Evolutionary conservation across 495 filamentous ascomycete species (phyloP).

Genomic region (Penicillium macrosclerotiorum): DNA sequence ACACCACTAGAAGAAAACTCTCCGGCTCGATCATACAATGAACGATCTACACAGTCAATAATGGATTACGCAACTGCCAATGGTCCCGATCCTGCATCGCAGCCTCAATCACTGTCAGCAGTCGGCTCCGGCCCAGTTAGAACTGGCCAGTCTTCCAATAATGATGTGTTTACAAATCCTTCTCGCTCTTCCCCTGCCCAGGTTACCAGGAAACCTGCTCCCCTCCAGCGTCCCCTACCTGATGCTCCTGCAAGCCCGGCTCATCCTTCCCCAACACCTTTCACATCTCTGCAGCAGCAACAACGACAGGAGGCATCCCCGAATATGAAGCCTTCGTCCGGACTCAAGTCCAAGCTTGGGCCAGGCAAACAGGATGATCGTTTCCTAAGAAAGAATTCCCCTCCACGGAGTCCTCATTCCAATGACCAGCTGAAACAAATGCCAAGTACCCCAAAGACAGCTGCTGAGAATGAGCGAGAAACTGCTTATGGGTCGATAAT

Average conservation of each 20-base stretch:
- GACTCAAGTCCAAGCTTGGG: conserved; percentile 27
- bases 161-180: conserved; percentile 45
- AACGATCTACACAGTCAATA: not conserved
- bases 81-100: not conserved
- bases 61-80: conserved; percentile 6
- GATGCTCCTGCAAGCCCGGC: conserved; percentile 1
- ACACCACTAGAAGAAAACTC: conserved; percentile 11
- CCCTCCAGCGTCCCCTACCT: conserved; percentile 13
- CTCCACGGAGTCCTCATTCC: conserved; percentile 4
- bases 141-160: conserved; percentile 1
- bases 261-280: conserved; percentile 1
- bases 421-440: conserved; percentile 8
- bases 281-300: conserved; percentile 5
- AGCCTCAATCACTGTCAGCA: not conserved
- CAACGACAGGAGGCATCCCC: conserved; percentile 9
- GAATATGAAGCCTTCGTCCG: conserved; percentile 8
- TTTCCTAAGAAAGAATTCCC: not conserved
- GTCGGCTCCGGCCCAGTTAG: not conserved
- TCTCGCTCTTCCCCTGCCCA: conserved; percentile 40
- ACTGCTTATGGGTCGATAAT: conserved; percentile 59
- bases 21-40: not conserved
- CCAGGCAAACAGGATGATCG: conserved; percentile 15
- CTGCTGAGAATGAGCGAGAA: conserved; percentile 8
- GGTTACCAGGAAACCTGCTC: conserved; percentile 7
- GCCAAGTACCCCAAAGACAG: not conserved